Percentiles rank a stretch among this genome's conserved stretches.
Evolutionary conservation across 2,329 filamentous ascomycete genomes (phyloP).

Genomic region (Aspergillus thermomutatus): DNA sequence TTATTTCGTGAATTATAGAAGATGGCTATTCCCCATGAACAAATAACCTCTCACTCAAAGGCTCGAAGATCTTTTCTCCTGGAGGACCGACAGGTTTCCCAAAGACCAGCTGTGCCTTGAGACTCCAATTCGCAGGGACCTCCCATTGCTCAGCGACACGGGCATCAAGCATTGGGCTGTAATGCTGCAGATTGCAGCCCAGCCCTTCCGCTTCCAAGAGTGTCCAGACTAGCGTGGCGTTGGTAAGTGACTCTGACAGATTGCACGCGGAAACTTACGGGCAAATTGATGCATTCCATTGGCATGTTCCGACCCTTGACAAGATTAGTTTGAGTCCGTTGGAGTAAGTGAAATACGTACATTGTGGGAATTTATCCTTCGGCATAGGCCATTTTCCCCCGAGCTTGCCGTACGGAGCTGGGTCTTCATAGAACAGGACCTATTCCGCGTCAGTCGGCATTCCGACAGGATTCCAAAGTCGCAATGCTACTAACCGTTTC

Average conservation of each 20-base stretch:
- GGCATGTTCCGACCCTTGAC: slow-evolving; percentile 61
- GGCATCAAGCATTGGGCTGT: slow-evolving; percentile 76
- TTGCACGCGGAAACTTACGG: no score
- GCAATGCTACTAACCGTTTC: no score
- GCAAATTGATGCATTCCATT: slow-evolving; percentile 70
- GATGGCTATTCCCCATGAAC: no score
- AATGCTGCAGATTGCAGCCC: slow-evolving; percentile 83
- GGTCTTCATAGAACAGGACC: slow-evolving; percentile 77
- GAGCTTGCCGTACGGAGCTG: slow-evolving; percentile 57
- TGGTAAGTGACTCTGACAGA: no score
- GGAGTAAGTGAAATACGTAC: slow-evolving; percentile 66
- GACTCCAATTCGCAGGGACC: slow-evolving; percentile 65
- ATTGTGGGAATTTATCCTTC: slow-evolving; percentile 49
- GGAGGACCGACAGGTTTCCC: slow-evolving; percentile 26
- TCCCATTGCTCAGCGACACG: slow-evolving; percentile 65
- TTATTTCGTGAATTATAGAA: no score
- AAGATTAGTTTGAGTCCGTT: slow-evolving; percentile 22
- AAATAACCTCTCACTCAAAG: no score
- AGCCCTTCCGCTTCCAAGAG: slow-evolving; percentile 76
- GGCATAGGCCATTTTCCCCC: no score
- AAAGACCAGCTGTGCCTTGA: slow-evolving; percentile 78
- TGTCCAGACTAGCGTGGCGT: slow-evolving; percentile 54
- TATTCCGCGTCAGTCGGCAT: no score
- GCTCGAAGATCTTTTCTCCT: no score
- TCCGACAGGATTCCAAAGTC: no score